These are phyloP conservation scores for Globisporangium ultimum DNA, from an alignment of 352 stramenopile species.

Conservation along the genomic window DNA sequence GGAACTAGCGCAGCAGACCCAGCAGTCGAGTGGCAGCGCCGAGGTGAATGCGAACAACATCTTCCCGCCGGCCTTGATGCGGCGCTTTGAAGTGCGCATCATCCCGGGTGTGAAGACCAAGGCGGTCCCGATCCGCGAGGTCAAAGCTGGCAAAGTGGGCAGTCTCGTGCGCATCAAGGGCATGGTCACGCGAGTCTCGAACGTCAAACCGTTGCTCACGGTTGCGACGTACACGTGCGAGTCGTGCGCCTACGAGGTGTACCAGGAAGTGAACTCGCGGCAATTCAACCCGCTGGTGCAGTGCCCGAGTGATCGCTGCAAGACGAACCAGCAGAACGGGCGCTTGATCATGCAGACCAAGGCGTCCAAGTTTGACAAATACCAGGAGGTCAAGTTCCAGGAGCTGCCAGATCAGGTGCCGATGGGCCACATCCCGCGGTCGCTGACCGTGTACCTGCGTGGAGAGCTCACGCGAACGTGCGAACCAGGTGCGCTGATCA, in stretches of 20 bases:
- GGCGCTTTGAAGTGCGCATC: constrained; percentile 83
- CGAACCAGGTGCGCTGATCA: constrained; percentile 95
- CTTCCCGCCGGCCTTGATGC: constrained; percentile 92
- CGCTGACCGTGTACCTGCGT: constrained; percentile 89
- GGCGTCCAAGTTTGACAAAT: constrained; percentile 98
- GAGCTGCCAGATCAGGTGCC: constrained; percentile 92
- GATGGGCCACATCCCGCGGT: constrained; percentile 97
- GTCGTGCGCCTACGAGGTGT: constrained; percentile 95
- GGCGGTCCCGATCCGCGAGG: constrained; percentile 90
- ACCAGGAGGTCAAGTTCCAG: constrained; percentile 99
- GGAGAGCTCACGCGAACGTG: constrained; percentile 93
- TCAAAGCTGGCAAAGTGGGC: constrained; percentile 94
- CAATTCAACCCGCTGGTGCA: constrained; percentile 93
- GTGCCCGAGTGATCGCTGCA: constrained; percentile 90
- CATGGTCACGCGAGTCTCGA: constrained; percentile 98
- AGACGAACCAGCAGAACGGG: constrained; percentile 73
- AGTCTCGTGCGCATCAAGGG: constrained; percentile 95
- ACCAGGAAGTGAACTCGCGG: constrained; percentile 92
- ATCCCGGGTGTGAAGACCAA: constrained; percentile 84
- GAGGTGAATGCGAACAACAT: constrained; percentile 43
- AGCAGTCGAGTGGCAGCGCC: constrained; percentile 24
- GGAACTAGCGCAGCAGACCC: constrained; percentile 59
- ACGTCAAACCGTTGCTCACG: constrained; percentile 96
- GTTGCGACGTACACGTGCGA: constrained; percentile 99
- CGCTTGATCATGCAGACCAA: constrained; percentile 95